Evolutionary conservation across 352 stramenopile species (phyloP).

Genomic region (Aphanomyces euteiches): DNA sequence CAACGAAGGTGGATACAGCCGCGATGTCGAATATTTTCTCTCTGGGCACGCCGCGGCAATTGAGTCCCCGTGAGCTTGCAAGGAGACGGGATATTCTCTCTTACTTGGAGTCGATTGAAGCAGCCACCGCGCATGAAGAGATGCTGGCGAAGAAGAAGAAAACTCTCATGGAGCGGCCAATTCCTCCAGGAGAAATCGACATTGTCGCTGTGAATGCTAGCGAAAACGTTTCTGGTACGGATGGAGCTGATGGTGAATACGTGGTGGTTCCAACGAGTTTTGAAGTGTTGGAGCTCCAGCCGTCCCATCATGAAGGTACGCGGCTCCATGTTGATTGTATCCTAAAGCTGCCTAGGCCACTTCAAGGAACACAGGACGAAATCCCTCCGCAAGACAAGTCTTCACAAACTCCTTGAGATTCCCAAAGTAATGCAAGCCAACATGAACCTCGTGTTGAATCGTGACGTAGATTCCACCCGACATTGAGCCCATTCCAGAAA

Average conservation of each 20-base stretch:
- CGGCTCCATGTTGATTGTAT: too few relatives aligned
- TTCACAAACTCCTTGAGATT: too few relatives aligned
- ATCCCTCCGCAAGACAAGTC: too few relatives aligned
- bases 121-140: slow-evolving; percentile 9
- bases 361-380: too few relatives aligned
- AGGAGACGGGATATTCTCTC: slow-evolving; percentile 50
- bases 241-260: neutral
- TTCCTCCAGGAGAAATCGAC: neutral
- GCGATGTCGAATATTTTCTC: slow-evolving; percentile 55
- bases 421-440: too few relatives aligned
- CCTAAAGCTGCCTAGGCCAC: too few relatives aligned
- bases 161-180: slow-evolving; percentile 11
- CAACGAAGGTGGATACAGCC: slow-evolving; percentile 2
- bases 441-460: too few relatives aligned
- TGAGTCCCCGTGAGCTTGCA: slow-evolving; percentile 45
- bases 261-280: neutral
- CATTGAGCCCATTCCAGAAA: slow-evolving; percentile 5
- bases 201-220: too few relatives aligned
- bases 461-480: neutral
- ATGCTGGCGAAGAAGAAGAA: slow-evolving; percentile 9
- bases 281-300: neutral
- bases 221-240: too few relatives aligned
- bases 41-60: slow-evolving; percentile 52
- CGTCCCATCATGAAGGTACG: too few relatives aligned
- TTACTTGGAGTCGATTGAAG: slow-evolving; percentile 43